Evolutionary conservation across 306 rosid species (phyloP), one percentile per base, ranked within the genome.

Genomic region (Purshia tridentata): DNA sequence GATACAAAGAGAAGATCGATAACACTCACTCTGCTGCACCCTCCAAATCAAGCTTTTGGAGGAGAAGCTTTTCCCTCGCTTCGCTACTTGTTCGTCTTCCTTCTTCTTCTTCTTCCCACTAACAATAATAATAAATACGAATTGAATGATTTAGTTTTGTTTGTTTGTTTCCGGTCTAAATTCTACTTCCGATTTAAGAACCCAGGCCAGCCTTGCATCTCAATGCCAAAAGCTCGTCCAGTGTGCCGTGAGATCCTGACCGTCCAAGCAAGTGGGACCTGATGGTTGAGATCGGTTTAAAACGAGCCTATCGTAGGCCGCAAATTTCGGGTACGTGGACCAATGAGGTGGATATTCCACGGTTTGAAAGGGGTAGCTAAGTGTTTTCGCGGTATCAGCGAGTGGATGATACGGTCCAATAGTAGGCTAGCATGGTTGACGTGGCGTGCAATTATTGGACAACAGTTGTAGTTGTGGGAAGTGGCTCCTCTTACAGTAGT

Each of bases 1-100:
- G 61, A 82, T 69, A 72, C 70, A 81, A 56, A 72, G 39, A 71
- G 54, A 52, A 74, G 51, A 65, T 66, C 79, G 66, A 13, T 56
- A 42, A 41, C 49, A 52, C 5, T 4, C 37, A 9, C 67, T 60
- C 18, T 39, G 53, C 73, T 71, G 56, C 77, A 68, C 35, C 29
- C 37, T 56, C 67, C 78, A 60, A 78, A 78, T 75, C 79, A 72
- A 70, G 54, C 69, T 60, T 47, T 46, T 37, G 20, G 63, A n/a
- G n/a, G n/a, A n/a, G n/a, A 72, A 70, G 54, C 69, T 69, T 20
- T 58, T 20, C 57, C 59, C 49, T 49, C 15, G 40, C 77, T 78
- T 80, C 35, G 35, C 35, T 29, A 29, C 35, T 29, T 29, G 35
- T 29, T 29, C 81, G 72, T 81, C 23, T 35, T 51, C 35, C 48